phyloP scores from a whole-genome alignment of 306 rosid species.

The Biancaea sappan region DNA sequence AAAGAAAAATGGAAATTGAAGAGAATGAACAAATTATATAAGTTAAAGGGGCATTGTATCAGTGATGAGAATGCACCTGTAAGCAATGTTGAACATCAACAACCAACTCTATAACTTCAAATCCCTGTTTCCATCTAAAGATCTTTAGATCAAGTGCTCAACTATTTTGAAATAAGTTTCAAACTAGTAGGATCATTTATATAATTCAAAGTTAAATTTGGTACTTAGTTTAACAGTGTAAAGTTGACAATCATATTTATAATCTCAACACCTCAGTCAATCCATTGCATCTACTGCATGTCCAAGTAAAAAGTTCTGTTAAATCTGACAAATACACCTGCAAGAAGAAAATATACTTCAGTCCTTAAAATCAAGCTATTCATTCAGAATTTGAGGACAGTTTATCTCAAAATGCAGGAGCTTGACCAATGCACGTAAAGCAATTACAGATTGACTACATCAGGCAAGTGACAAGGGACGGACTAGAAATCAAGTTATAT shows the following conservation, averaged over 20 bases:
- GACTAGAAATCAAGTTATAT: conserved; percentile 17
- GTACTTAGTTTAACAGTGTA: conserved; percentile 28
- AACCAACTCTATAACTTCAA: conserved; percentile 89
- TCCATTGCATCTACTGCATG: conserved; percentile 76
- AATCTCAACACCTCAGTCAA: conserved; percentile 72
- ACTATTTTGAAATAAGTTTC: conserved; percentile 20
- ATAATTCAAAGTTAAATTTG: conserved; percentile 22
- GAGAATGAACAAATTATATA: neutral
- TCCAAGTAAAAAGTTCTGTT: conserved; percentile 88
- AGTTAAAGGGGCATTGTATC: conserved; percentile 17
- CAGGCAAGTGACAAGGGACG: conserved; percentile 13
- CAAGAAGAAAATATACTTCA: conserved; percentile 43
- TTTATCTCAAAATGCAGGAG: conserved; percentile 18
- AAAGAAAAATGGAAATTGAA: conserved; percentile 22
- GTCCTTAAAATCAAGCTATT: conserved; percentile 6
- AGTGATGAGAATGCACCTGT: conserved; percentile 59
- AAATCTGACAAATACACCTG: conserved; percentile 95
- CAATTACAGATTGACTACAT: conserved; percentile 25
- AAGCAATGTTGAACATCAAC: conserved; percentile 95
- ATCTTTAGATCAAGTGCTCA: conserved; percentile 26
- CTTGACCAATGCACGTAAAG: conserved; percentile 16
- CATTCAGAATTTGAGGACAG: conserved; percentile 2
- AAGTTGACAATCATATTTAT: conserved; percentile 11
- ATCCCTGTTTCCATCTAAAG: conserved; percentile 68
- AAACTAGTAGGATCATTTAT: conserved; percentile 17